These are phyloP conservation scores for Globisporangium iwayamae DNA, from an alignment of 352 stramenopile genomes.

Conservation along the genomic window DNA sequence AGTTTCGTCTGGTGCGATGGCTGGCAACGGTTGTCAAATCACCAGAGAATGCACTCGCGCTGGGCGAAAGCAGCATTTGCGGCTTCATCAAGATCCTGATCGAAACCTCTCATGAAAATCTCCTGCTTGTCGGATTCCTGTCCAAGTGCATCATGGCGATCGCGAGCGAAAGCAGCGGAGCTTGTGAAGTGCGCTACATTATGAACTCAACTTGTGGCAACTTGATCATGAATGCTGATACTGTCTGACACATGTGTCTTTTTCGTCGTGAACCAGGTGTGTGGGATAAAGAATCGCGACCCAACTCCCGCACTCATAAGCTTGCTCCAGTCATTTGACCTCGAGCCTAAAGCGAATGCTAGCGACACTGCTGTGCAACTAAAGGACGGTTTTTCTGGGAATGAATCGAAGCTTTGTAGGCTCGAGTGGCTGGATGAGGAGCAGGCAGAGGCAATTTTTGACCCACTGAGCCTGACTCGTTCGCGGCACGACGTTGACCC, in stretches of 20 bases:
- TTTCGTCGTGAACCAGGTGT: constrained; percentile 21
- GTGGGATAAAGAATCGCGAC: constrained; percentile 26
- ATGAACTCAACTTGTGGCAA: neutral
- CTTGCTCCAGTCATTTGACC: constrained; percentile 26
- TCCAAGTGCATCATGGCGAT: constrained; percentile 41
- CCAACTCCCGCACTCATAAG: constrained; percentile 24
- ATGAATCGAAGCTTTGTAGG: constrained; percentile 17
- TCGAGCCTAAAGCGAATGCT: neutral
- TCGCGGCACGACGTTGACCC: constrained; percentile 34
- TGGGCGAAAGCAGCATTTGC: constrained; percentile 34
- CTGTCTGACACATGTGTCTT: neutral
- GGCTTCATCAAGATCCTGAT: constrained; percentile 36
- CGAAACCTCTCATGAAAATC: constrained; percentile 19
- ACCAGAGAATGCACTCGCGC: constrained; percentile 30
- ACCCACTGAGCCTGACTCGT: constrained; percentile 25
- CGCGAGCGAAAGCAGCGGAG: constrained; percentile 24
- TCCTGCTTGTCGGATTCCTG: constrained; percentile 40
- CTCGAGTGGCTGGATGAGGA: constrained; percentile 57
- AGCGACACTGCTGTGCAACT: neutral
- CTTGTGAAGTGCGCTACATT: constrained; percentile 45
- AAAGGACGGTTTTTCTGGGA: neutral
- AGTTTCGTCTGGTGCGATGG: constrained; percentile 57
- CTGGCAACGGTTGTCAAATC: constrained; percentile 38
- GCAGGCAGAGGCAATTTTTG: constrained; percentile 28
- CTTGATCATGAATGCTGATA: neutral